Conservation (phyloP, 306 rosid genomes). For the Prosopis cineraria region DNA sequence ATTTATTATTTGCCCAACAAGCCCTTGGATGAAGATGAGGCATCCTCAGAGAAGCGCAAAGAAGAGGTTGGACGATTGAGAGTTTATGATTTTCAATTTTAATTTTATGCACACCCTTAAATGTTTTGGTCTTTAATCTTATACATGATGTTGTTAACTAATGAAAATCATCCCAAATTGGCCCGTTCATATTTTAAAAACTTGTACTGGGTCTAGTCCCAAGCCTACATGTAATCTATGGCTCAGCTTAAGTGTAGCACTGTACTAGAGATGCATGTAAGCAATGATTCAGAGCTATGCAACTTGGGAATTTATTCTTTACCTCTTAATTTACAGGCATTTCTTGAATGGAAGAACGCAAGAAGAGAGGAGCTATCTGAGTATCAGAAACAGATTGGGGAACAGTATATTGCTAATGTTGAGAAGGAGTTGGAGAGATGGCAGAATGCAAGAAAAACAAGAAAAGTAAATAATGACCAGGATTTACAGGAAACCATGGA, state of each 20-base stretch:
- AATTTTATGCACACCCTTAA: constrained; percentile 5
- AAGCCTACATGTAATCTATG: neutral
- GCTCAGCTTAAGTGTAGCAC: neutral
- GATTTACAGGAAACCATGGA: constrained; percentile 99
- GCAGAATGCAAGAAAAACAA: constrained; percentile 85
- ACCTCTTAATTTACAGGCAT: constrained; percentile 56
- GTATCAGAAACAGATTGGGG: constrained; percentile 89
- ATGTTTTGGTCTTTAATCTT: constrained; percentile 29
- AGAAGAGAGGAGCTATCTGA: constrained; percentile 86
- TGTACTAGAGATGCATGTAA: neutral
- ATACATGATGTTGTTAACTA: neutral
- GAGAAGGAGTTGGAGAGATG: constrained; percentile 96
- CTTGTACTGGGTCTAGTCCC: neutral
- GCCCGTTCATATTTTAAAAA: neutral
- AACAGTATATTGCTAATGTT: constrained; percentile 81
- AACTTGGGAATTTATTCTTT: neutral
- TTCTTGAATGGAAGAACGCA: constrained; percentile 81
- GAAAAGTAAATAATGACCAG: constrained; percentile 64
- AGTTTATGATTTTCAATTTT: constrained; percentile 7
- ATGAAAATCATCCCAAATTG: neutral
- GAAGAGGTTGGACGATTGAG: constrained; percentile 64
- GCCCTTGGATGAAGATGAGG: constrained; percentile 69
- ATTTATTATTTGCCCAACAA: constrained; percentile 91
- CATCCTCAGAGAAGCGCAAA: constrained; percentile 58
- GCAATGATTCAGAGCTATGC: neutral